Conservation (phyloP, 2,329 filamentous ascomycete species). For the Alternaria sp. region DNA sequence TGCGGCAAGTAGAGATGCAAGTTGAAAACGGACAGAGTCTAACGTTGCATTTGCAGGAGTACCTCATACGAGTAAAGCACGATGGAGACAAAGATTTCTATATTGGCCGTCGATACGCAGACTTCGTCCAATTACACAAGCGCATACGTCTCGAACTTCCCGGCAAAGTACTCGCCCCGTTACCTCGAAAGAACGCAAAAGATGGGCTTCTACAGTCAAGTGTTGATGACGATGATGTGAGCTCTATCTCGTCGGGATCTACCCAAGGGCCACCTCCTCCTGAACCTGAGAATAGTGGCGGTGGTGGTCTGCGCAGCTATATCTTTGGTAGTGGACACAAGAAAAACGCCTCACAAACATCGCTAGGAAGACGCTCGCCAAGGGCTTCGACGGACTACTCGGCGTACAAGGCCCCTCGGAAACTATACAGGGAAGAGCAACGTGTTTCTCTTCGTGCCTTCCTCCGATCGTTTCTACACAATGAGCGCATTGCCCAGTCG, state of each 20-base stretch:
- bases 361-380: slow-evolving; percentile 45
- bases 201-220: slow-evolving; percentile 68
- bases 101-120: slow-evolving; percentile 85
- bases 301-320: slow-evolving; percentile 57
- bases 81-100: slow-evolving; percentile 79
- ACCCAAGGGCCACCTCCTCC: slow-evolving; percentile 64
- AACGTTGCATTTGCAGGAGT: slow-evolving; percentile 68
- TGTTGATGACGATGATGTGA: slow-evolving; percentile 73
- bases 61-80: slow-evolving; percentile 84
- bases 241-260: slow-evolving; percentile 82
- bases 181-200: slow-evolving; percentile 92
- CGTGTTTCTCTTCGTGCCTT: slow-evolving; percentile 91
- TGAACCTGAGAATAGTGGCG: slow-evolving; percentile 50
- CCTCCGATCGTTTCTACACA: slow-evolving; percentile 84
- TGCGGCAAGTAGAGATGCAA: slow-evolving; percentile 68
- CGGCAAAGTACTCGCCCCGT: slow-evolving; percentile 84
- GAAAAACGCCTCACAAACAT: slow-evolving; percentile 53
- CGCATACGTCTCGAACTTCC: slow-evolving; percentile 84
- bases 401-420: slow-evolving; percentile 54
- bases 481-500: slow-evolving; percentile 82
- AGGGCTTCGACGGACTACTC: slow-evolving; percentile 45
- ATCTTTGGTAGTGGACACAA: slow-evolving; percentile 53
- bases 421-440: slow-evolving; percentile 87
- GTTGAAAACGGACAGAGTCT: not conserved
- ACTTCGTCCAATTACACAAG: slow-evolving; percentile 84